Percentiles rank a stretch among this genome's conserved stretches.
Conservation (phyloP, 768 basidiomycete species). For the Panellus pusillus region DNA sequence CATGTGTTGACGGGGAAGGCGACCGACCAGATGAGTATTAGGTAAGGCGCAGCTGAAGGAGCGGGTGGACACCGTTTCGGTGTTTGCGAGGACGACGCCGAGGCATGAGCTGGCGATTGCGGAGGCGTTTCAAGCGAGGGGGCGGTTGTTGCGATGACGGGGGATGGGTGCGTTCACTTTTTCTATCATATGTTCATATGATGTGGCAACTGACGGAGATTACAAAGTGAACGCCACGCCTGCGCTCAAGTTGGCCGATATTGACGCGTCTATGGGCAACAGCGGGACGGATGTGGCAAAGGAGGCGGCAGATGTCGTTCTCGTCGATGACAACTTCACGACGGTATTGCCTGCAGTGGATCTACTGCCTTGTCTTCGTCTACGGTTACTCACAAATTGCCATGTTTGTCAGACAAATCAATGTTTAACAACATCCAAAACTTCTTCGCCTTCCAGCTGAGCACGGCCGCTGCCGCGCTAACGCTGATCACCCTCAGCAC, state of each 20-base stretch:
- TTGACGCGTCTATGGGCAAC: constrained; percentile 97
- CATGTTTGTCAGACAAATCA: constrained; percentile 75
- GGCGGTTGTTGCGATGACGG: constrained; percentile 94
- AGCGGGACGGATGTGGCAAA: constrained; percentile 99
- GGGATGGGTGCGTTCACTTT: constrained; percentile 70
- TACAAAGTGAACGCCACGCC: constrained; percentile 87
- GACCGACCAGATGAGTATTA: constrained; percentile 85
- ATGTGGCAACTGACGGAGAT: not conserved
- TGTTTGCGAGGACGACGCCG: constrained; percentile 95
- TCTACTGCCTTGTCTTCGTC: not conserved
- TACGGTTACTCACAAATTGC: not conserved
- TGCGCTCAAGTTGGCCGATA: constrained; percentile 96
- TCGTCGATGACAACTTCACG: constrained; percentile 96
- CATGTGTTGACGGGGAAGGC: constrained; percentile 67
- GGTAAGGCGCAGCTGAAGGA: constrained; percentile 80
- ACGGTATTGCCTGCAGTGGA: constrained; percentile 94
- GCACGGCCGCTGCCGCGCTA: constrained; percentile 94
- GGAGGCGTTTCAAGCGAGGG: constrained; percentile 87
- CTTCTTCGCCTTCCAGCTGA: constrained; percentile 95
- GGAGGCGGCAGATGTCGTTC: constrained; percentile 95
- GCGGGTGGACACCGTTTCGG: constrained; percentile 75
- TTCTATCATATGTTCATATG: not conserved
- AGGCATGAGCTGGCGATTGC: constrained; percentile 98
- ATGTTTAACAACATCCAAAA: constrained; percentile 99
- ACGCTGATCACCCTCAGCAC: constrained; percentile 95